These are phyloP conservation scores for Blastobotrys robertii DNA, from an alignment of 805 yeast genomes.

Conservation along the genomic window DNA sequence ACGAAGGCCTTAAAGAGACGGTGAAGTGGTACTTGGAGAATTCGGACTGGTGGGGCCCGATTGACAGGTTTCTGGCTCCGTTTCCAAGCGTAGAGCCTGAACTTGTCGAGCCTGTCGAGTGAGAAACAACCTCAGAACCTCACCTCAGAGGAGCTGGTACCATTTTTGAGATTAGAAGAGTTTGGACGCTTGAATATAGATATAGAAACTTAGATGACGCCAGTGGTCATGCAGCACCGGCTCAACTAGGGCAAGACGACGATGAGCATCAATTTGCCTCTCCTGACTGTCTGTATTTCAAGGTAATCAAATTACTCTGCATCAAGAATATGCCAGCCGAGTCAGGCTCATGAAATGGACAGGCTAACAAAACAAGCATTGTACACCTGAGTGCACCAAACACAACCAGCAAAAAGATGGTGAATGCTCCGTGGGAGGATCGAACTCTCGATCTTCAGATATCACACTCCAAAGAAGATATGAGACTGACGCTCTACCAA, in stretches of 20 bases:
- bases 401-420: background rate
- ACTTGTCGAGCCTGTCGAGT: background rate
- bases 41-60: conserved; percentile 24
- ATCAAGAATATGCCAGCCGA: too few relatives aligned
- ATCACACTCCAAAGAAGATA: conserved; percentile 4
- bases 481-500: conserved; percentile 21
- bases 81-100: conserved; percentile 1
- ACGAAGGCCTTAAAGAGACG: conserved; percentile 24
- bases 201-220: too few relatives aligned
- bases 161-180: too few relatives aligned
- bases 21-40: conserved; percentile 25
- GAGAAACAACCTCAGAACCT: too few relatives aligned
- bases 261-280: too few relatives aligned
- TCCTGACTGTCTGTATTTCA: too few relatives aligned
- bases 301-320: too few relatives aligned
- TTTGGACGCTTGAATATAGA: background rate
- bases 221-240: too few relatives aligned
- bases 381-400: too few relatives aligned
- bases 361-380: background rate
- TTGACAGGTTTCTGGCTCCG: conserved; percentile 5
- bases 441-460: conserved; percentile 24
- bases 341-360: too few relatives aligned
- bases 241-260: too few relatives aligned
- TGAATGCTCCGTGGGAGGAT: conserved; percentile 23
- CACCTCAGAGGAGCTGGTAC: too few relatives aligned